A percentile compares a stretch with the other conserved stretches of the same genome.
Conservation (phyloP, 352 stramenopile species). For the Peronosclerospora sorghi region DNA sequence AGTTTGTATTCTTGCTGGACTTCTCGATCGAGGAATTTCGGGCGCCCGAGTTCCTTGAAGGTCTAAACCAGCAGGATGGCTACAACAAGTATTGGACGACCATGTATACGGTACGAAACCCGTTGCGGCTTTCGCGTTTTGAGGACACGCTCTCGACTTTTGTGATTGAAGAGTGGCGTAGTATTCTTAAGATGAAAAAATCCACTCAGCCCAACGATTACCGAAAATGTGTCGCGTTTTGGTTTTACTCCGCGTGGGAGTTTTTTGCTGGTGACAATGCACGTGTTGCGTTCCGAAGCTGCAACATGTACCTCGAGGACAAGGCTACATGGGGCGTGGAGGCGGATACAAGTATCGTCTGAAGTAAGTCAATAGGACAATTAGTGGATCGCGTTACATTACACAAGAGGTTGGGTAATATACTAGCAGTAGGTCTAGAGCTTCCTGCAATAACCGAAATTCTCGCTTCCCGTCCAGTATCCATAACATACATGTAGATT, state of each 20-base stretch:
- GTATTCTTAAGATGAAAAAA: slow-evolving; percentile 70
- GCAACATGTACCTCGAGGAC: slow-evolving; percentile 80
- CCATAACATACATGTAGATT: too few species aligned
- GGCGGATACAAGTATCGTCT: slow-evolving; percentile 15
- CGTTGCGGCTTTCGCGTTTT: slow-evolving; percentile 59
- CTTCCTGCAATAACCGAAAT: too few species aligned
- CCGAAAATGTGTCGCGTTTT: slow-evolving; percentile 80
- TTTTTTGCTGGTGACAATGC: slow-evolving; percentile 71
- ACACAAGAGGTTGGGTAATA: slow-evolving; percentile 8
- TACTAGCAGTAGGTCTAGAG: slow-evolving; percentile 1
- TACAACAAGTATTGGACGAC: slow-evolving; percentile 82
- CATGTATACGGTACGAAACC: slow-evolving; percentile 63
- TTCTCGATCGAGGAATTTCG: slow-evolving; percentile 55
- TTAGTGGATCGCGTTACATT: slow-evolving; percentile 1
- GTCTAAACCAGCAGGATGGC: slow-evolving; percentile 63
- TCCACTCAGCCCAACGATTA: slow-evolving; percentile 80
- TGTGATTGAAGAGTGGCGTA: slow-evolving; percentile 64
- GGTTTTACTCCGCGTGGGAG: slow-evolving; percentile 81
- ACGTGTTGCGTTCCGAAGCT: slow-evolving; percentile 61
- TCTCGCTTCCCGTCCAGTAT: too few species aligned
- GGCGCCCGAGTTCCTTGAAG: slow-evolving; percentile 50
- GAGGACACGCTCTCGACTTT: slow-evolving; percentile 60
- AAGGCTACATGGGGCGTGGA: slow-evolving; percentile 39
- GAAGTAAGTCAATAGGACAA: slow-evolving; percentile 1
- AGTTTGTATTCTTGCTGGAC: slow-evolving; percentile 73